phyloP scores from a whole-genome alignment of 2,329 filamentous ascomycete genomes.

The Penicillium brevicompactum region DNA sequence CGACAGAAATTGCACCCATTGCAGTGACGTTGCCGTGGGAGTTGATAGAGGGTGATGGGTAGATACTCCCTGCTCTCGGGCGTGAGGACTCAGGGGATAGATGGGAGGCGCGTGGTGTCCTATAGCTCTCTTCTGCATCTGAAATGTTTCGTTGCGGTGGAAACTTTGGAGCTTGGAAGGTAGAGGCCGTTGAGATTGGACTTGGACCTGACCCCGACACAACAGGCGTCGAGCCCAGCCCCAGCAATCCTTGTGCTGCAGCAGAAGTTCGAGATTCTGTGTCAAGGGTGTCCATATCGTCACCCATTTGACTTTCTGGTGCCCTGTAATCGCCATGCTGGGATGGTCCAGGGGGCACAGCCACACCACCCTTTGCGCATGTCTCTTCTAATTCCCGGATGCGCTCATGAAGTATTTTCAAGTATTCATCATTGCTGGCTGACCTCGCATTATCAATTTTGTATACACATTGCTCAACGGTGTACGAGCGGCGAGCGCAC shows the following conservation, averaged over 20 bases:
- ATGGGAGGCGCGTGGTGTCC: neutral
- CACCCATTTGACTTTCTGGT: neutral
- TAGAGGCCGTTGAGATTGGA: conserved; percentile 1
- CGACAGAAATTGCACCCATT: conserved; percentile 44
- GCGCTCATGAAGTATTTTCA: conserved; percentile 27
- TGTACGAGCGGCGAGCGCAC: conserved; percentile 39
- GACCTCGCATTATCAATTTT: conserved; percentile 40
- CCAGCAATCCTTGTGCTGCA: conserved; percentile 22
- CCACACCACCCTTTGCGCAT: conserved; percentile 24
- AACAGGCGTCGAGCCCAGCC: conserved; percentile 11
- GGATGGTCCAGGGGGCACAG: conserved; percentile 14
- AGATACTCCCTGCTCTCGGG: conserved; percentile 4
- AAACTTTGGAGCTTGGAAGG: neutral
- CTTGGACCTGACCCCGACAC: conserved; percentile 1
- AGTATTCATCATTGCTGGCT: conserved; percentile 40
- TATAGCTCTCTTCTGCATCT: neutral
- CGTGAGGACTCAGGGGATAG: conserved; percentile 1
- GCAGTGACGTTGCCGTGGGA: conserved; percentile 35
- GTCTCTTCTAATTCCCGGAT: conserved; percentile 32
- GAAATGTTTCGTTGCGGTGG: neutral
- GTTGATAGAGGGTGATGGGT: conserved; percentile 15
- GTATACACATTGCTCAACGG: conserved; percentile 43
- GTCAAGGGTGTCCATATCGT: conserved; percentile 5
- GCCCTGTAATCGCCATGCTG: conserved; percentile 1
- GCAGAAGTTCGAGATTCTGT: conserved; percentile 20